These are phyloP conservation scores for Ostreobium quekettii DNA, from an alignment of 139 green algal genomes.

Conservation along the genomic window DNA sequence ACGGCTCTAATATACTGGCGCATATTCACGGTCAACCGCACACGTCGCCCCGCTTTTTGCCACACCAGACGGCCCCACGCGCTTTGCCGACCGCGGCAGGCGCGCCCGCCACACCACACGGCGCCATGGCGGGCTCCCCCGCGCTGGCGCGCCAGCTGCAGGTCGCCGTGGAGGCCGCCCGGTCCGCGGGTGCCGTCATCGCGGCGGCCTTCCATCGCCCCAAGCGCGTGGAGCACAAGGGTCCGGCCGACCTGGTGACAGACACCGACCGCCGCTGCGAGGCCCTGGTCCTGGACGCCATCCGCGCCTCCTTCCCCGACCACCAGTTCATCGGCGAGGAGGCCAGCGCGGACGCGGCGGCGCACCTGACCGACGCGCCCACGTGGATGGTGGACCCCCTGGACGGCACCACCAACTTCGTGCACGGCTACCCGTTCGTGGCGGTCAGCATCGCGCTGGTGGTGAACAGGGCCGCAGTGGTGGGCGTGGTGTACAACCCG, in stretches of 20 bases:
- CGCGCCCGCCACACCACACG: no score
- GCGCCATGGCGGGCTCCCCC: no score
- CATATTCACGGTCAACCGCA: no score
- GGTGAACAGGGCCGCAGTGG: slow-evolving; percentile 40
- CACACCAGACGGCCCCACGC: no score
- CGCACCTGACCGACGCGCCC: slow-evolving; percentile 62
- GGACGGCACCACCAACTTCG: slow-evolving; percentile 98
- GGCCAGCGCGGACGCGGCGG: slow-evolving; percentile 28
- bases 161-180: slow-evolving; percentile 31
- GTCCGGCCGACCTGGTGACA: slow-evolving; percentile 84
- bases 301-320: slow-evolving; percentile 58
- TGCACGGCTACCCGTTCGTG: slow-evolving; percentile 90
- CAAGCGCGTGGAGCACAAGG: slow-evolving; percentile 45
- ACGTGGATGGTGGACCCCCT: slow-evolving; percentile 85
- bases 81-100: no score
- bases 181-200: slow-evolving; percentile 35
- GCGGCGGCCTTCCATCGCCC: slow-evolving; percentile 9
- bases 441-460: slow-evolving; percentile 74
- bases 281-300: slow-evolving; percentile 35
- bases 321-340: slow-evolving; percentile 82
- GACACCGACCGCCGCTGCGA: slow-evolving; percentile 90
- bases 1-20: no score
- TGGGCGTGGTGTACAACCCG: slow-evolving; percentile 94
- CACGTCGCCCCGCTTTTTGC: no score
- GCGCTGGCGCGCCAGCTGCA: slow-evolving; percentile 20